A percentile compares a stretch with the other conserved stretches of the same genome.
phyloP scores from a whole-genome alignment of 208 protist genomes.

The Dictyostelium gargantuum region DNA sequence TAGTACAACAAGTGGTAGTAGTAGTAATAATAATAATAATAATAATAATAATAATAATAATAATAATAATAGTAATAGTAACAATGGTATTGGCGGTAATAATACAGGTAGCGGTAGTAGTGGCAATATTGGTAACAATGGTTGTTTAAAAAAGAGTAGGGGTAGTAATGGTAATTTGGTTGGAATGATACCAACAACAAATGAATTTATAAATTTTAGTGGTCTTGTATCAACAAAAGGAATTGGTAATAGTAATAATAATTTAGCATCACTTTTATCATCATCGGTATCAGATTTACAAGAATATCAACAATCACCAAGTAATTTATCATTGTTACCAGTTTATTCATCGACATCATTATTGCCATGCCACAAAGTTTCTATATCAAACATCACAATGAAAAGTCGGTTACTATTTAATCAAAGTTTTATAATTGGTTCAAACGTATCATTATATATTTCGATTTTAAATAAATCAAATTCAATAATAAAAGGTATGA shows the following conservation, averaged over 20 bases:
- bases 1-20: background rate
- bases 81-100: background rate
- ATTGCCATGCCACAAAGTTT: background rate
- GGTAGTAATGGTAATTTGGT: background rate
- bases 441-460: background rate
- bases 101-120: background rate
- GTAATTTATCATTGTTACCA: background rate
- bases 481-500: conserved; percentile 5
- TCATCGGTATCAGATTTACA: background rate
- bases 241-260: background rate
- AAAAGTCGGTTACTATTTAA: conserved; percentile 29
- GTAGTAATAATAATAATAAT: background rate
- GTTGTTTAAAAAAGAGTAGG: background rate
- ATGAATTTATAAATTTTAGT: no score
- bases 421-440: conserved; percentile 5
- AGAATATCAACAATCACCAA: background rate
- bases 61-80: background rate
- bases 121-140: no score
- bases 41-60: background rate
- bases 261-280: background rate
- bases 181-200: background rate
- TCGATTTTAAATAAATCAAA: conserved; percentile 24
- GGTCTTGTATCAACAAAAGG: no score
- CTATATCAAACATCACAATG: background rate
- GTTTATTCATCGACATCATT: background rate